These are phyloP conservation scores for Mycena epipterygia DNA, from an alignment of 768 basidiomycete genomes.

Conservation along the genomic window DNA sequence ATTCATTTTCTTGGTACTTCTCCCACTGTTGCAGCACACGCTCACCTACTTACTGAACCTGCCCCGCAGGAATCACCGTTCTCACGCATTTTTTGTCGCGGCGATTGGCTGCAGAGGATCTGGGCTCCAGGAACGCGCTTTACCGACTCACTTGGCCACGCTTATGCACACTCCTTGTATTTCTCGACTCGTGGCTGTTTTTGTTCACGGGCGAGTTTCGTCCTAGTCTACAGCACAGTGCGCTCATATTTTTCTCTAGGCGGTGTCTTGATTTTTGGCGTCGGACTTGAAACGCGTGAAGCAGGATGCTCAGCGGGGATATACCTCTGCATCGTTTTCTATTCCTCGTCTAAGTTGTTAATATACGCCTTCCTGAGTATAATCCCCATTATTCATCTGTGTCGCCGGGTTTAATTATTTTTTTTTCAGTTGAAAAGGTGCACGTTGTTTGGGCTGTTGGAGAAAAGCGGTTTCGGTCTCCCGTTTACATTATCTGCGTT, in stretches of 20 bases:
- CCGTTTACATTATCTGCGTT: constrained; percentile 9
- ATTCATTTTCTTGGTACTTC: constrained; percentile 47
- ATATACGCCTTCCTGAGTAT: constrained; percentile 22
- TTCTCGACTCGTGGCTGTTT: constrained; percentile 21
- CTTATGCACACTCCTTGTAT: constrained; percentile 9
- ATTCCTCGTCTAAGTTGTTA: constrained; percentile 14
- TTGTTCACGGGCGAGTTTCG: constrained; percentile 11
- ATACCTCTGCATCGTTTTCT: constrained; percentile 25
- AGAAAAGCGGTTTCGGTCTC: constrained; percentile 16
- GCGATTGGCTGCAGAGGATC: constrained; percentile 11
- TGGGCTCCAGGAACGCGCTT: not conserved
- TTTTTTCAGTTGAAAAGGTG: constrained; percentile 15
- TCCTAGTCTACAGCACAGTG: not conserved
- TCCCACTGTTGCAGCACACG: not conserved
- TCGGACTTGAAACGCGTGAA: constrained; percentile 20
- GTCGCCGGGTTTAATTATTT: not conserved
- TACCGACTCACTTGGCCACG: constrained; percentile 14
- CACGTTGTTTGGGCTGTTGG: constrained; percentile 17
- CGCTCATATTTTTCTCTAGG: not conserved
- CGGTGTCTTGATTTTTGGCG: constrained; percentile 13
- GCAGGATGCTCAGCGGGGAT: constrained; percentile 19
- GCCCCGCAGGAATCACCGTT: constrained; percentile 21
- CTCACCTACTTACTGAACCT: not conserved
- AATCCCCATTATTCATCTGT: not conserved
- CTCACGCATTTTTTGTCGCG: constrained; percentile 17